These are phyloP conservation scores for Trypanosoma rangeli DNA, from an alignment of 208 protist genomes.

Conservation along the genomic window DNA sequence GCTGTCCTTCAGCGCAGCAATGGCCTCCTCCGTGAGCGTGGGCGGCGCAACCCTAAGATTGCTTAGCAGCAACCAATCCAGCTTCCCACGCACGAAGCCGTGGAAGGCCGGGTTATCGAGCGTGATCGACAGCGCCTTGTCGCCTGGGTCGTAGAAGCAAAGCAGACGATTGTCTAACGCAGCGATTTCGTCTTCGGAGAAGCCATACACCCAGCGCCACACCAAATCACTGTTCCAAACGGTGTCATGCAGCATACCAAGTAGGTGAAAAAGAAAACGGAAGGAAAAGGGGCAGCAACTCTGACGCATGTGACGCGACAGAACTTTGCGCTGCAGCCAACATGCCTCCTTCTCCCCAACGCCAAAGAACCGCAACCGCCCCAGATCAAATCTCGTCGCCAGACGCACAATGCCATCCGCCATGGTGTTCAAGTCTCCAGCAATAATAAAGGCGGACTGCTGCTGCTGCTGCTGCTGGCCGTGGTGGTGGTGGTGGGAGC, in stretches of 20 bases:
- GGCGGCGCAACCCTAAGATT: slow-evolving; percentile 34
- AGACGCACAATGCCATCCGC: slow-evolving; percentile 71
- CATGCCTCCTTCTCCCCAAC: slow-evolving; percentile 72
- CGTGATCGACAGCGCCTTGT: slow-evolving; percentile 72
- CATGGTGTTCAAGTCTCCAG: slow-evolving; percentile 83
- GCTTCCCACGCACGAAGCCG: slow-evolving; percentile 66
- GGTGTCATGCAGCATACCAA: slow-evolving; percentile 31
- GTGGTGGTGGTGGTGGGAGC: neutral
- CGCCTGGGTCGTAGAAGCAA: slow-evolving; percentile 71
- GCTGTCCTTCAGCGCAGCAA: slow-evolving; percentile 28
- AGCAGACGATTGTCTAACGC: slow-evolving; percentile 44
- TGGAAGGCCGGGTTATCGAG: slow-evolving; percentile 56
- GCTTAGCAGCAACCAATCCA: slow-evolving; percentile 80
- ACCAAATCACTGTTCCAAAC: slow-evolving; percentile 57
- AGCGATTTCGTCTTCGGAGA: slow-evolving; percentile 34
- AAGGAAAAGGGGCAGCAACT: slow-evolving; percentile 64
- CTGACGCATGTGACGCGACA: slow-evolving; percentile 44
- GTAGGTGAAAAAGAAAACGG: slow-evolving; percentile 45
- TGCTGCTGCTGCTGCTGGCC: neutral
- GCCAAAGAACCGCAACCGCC: slow-evolving; percentile 59
- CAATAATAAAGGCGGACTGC: slow-evolving; percentile 57
- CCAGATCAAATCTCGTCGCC: slow-evolving; percentile 35
- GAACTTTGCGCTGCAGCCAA: slow-evolving; percentile 79
- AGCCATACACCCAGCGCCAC: slow-evolving; percentile 62
- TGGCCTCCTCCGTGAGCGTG: slow-evolving; percentile 22